phyloP scores from a whole-genome alignment of 2,329 filamentous ascomycete species.

The Diplodia seriata region DNA sequence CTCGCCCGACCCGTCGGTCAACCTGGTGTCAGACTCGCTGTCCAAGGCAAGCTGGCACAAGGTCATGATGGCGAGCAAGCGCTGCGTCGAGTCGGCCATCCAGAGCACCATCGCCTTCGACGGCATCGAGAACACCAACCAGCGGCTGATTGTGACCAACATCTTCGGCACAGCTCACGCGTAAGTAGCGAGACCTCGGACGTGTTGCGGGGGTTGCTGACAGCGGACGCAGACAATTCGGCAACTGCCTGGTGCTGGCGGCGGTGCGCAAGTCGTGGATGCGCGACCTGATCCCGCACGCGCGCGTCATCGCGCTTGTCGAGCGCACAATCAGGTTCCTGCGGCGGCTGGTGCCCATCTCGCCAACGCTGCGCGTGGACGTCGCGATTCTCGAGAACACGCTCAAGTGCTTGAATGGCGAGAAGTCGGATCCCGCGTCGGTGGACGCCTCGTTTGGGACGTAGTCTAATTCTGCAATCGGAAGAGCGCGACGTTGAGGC shows the following conservation, averaged over 20 bases:
- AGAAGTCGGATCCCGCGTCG: conserved; percentile 29
- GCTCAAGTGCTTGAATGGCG: conserved; percentile 31
- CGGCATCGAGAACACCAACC: conserved; percentile 60
- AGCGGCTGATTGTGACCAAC: conserved; percentile 87
- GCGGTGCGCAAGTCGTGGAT: conserved; percentile 76
- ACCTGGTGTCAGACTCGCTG: conserved; percentile 10
- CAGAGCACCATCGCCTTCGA: conserved; percentile 86
- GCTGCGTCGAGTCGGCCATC: conserved; percentile 67
- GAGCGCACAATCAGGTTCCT: conserved; percentile 79
- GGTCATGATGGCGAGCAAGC: conserved; percentile 38
- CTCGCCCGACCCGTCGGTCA: conserved; percentile 14
- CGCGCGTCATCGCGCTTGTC: conserved; percentile 66
- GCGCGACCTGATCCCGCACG: conserved; percentile 60
- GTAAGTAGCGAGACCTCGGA: conserved; percentile 63
- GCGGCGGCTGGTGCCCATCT: conserved; percentile 70
- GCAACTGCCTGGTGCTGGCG: conserved; percentile 89
- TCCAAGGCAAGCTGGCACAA: conserved; percentile 29
- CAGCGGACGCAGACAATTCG: conserved; percentile 77
- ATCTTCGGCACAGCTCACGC: conserved; percentile 95
- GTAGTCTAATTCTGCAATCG: conserved; percentile 31
- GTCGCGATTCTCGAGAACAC: conserved; percentile 70
- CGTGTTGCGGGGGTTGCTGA: conserved; percentile 34
- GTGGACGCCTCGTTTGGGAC: conserved; percentile 28
- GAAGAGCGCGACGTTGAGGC: conserved; percentile 28
- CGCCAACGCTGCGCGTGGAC: conserved; percentile 77